Conservation (phyloP, 345 rosid species). For the Mercurialis annua region DNA sequence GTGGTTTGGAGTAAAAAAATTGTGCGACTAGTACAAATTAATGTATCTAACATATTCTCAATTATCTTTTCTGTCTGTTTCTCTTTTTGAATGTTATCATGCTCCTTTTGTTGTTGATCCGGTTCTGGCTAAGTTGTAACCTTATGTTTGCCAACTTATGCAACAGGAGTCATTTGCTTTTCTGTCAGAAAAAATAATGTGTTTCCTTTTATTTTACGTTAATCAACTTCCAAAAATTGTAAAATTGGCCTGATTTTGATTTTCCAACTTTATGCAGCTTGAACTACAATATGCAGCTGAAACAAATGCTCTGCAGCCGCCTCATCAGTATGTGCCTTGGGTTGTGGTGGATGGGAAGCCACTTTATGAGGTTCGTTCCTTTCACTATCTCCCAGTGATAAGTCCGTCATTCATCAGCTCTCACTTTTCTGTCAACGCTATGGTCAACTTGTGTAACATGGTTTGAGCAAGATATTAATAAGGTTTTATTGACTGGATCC, state of each 20-base stretch:
- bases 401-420: neutral
- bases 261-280: conserved; percentile 51
- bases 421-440: neutral
- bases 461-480: neutral
- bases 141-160: neutral
- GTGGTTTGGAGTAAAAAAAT: neutral
- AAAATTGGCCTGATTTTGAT: neutral
- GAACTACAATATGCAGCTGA: conserved; percentile 76
- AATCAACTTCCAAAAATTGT: neutral
- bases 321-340: conserved; percentile 92
- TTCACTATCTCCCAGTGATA: conserved; percentile 3
- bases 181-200: neutral
- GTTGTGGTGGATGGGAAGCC: conserved; percentile 92
- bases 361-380: conserved; percentile 70
- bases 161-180: neutral
- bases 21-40: neutral
- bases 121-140: neutral
- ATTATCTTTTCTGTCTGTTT: no score
- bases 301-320: conserved; percentile 75
- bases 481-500: neutral
- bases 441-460: neutral
- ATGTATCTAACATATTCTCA: neutral
- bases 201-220: neutral
- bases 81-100: neutral
- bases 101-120: neutral